These are phyloP conservation scores for Calonectria crousiana DNA, from an alignment of 2,329 filamentous ascomycete species.

Conservation along the genomic window DNA sequence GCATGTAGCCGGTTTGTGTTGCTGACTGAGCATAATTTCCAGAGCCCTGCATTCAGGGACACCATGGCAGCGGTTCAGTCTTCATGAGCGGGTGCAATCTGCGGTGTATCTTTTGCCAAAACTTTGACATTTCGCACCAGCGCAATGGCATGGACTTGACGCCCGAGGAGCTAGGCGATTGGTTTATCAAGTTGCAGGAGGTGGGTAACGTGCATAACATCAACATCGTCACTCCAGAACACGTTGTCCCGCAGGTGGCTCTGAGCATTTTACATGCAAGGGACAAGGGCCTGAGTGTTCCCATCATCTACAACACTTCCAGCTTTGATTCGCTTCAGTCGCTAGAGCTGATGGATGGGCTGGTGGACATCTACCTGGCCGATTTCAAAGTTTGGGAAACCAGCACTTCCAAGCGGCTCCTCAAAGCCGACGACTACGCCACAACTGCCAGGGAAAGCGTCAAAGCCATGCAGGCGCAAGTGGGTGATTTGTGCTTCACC, in stretches of 20 bases:
- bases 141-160: slow-evolving; percentile 84
- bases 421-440: slow-evolving; percentile 84
- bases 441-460: slow-evolving; percentile 80
- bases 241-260: slow-evolving; percentile 86
- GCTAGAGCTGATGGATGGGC: slow-evolving; percentile 78
- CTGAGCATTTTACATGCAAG: slow-evolving; percentile 80
- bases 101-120: slow-evolving; percentile 83
- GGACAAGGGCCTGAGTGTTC: slow-evolving; percentile 76
- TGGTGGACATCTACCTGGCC: slow-evolving; percentile 89
- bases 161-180: slow-evolving; percentile 82
- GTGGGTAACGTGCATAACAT: slow-evolving; percentile 89
- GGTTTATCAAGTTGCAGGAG: slow-evolving; percentile 86
- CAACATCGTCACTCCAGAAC: slow-evolving; percentile 88
- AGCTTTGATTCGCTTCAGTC: slow-evolving; percentile 83
- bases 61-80: slow-evolving; percentile 82
- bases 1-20: neutral
- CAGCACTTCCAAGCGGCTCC: slow-evolving; percentile 74
- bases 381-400: slow-evolving; percentile 88
- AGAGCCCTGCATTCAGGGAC: slow-evolving; percentile 86
- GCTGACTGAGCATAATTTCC: neutral
- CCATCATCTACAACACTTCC: slow-evolving; percentile 88
- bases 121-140: slow-evolving; percentile 86
- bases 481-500: slow-evolving; percentile 87
- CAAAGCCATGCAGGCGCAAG: slow-evolving; percentile 83
- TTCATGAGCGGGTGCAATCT: slow-evolving; percentile 84